Conservation (phyloP, 2,329 filamentous ascomycete species). For the Botrytis medusae region DNA sequence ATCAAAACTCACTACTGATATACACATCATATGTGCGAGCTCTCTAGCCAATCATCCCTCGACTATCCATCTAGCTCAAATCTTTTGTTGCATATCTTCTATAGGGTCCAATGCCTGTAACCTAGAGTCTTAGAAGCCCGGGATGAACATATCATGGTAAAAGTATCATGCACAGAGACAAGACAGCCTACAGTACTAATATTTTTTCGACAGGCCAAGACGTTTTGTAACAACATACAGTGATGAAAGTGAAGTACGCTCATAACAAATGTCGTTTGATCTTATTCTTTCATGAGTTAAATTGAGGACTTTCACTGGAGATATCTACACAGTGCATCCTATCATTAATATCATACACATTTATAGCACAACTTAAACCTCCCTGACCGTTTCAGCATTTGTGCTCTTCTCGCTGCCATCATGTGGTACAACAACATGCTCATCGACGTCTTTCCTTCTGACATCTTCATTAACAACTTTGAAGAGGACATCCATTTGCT, state of each 20-base stretch:
- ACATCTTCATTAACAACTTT: constrained; percentile 21
- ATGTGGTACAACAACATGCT: constrained; percentile 11
- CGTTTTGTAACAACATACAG: neutral
- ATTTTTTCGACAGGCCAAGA: neutral
- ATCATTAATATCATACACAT: neutral
- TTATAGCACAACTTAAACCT: neutral
- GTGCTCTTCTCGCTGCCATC: neutral
- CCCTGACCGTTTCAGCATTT: neutral
- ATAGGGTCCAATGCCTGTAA: neutral
- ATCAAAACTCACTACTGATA: neutral
- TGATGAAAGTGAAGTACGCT: neutral
- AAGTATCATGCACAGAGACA: neutral
- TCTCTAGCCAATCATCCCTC: neutral
- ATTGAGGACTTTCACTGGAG: neutral
- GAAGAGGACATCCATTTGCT: constrained; percentile 28
- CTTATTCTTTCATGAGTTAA: neutral
- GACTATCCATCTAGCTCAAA: neutral
- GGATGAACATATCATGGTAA: neutral
- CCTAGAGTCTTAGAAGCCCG: neutral
- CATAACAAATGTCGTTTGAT: neutral
- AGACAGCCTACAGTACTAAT: neutral
- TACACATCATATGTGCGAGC: neutral
- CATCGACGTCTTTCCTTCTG: constrained; percentile 17
- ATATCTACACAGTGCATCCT: neutral
- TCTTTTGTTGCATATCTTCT: neutral